Percentiles rank a stretch among this genome's conserved stretches.
phyloP scores from a whole-genome alignment of 345 rosid genomes.

The Melaleuca alternifolia region DNA sequence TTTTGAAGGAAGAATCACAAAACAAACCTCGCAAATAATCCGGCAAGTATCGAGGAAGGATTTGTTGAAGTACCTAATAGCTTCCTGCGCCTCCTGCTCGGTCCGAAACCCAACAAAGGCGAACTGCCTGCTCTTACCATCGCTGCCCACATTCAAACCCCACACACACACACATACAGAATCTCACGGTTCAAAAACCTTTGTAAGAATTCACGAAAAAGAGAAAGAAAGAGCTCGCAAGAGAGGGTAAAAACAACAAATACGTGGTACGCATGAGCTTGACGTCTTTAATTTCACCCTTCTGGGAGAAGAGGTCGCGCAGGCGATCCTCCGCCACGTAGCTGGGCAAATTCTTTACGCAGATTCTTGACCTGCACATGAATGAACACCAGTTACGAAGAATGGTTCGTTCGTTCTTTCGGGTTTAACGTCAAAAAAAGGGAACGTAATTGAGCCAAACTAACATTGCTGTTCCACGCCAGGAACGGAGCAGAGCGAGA shows the following conservation, averaged over 20 bases:
- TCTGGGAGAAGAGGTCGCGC: constrained; percentile 58
- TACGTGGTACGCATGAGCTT: constrained; percentile 75
- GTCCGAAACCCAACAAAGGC: constrained; percentile 82
- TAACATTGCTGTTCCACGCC: neutral
- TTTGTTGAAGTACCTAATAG: constrained; percentile 62
- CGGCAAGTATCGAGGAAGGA: constrained; percentile 54
- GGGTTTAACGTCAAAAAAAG: neutral
- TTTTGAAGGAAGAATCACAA: neutral
- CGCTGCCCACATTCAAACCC: constrained; percentile 21
- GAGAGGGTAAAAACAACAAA: neutral
- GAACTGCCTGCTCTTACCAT: constrained; percentile 78
- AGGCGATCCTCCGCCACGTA: constrained; percentile 53
- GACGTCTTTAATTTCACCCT: constrained; percentile 77
- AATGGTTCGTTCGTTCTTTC: neutral
- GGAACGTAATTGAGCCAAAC: neutral
- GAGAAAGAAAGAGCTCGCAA: neutral
- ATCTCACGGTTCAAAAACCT: neutral
- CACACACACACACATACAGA: neutral
- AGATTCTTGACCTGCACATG: constrained; percentile 62
- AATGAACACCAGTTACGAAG: neutral
- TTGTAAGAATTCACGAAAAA: neutral
- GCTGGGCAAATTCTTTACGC: constrained; percentile 75
- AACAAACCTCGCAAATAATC: constrained; percentile 68
- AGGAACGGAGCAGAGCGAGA: neutral
- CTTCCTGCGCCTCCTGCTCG: constrained; percentile 65